Evolutionary conservation across 108 stramenopile species (phyloP), one percentile per base, ranked within the genome.

Genomic region (Bacterosira constricta): DNA sequence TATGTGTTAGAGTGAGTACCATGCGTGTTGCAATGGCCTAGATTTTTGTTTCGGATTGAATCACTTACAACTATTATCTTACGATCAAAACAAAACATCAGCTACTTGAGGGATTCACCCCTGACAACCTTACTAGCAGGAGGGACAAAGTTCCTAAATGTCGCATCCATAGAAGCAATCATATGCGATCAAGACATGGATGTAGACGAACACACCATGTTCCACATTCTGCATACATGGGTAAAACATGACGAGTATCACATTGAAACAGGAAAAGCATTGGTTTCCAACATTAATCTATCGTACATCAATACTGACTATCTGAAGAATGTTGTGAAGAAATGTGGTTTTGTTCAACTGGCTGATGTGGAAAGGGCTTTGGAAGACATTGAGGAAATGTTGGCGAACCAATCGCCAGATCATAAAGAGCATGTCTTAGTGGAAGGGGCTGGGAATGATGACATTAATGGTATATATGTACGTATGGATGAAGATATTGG

Each of bases 381-480:
- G 27, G 29, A 45, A 30, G 41, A 45, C 15, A 63, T 63, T 21
- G 29, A 46, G 1, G 12, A 30, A 11, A 63, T 44, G 41, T 29
- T 63, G 26, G 41, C 44, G 0, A 45, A 63, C 3, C 36, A 2
- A 20, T 36, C 34, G 8, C 61, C 61, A 9, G 51, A 53, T 10
- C 17, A 66, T 25, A 34, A 17, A n/a, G 52, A 51, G 15, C 47
- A 30, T 15, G 65, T 54, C 29, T 21, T 53, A 18, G 51, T 66
- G 26, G 65, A 66, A 11, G 65, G 65, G 4, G 65, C 65, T 18
- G 65, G 65, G 34, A 35, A 52, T 35, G 51, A 66, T 25, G 36
- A 3, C 13, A 20, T 53, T 0, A 66, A 66, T 25, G 65, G 65
- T 17, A n/a, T 63, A 11, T 63, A 63, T 63, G 41, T 44, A 0